These are phyloP conservation scores for Quercus agrifolia DNA, from an alignment of 306 rosid species.

Conservation along the genomic window DNA sequence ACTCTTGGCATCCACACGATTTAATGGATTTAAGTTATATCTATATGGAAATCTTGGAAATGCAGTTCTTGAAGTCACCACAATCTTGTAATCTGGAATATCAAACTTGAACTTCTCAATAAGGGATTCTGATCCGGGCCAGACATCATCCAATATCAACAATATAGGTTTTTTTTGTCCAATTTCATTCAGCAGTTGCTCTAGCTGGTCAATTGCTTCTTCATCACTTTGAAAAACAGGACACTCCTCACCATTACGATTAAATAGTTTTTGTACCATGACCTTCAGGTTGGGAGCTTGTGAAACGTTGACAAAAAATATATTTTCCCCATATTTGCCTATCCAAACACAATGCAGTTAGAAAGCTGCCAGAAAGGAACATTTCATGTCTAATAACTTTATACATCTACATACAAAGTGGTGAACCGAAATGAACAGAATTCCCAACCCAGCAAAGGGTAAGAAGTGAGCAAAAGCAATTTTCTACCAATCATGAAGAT, in stretches of 20 bases:
- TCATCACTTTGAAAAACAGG: slow-evolving; percentile 16
- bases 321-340: slow-evolving; percentile 21
- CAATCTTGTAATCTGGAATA: slow-evolving; percentile 23
- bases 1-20: slow-evolving; percentile 12
- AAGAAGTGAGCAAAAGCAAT: too few relatives aligned
- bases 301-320: neutral
- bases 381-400: neutral
- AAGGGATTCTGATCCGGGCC: slow-evolving; percentile 18
- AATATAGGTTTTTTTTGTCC: neutral
- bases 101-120: slow-evolving; percentile 12
- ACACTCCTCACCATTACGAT: neutral
- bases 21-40: slow-evolving; percentile 13
- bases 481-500: too few relatives aligned
- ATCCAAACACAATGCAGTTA: neutral
- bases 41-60: slow-evolving; percentile 8
- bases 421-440: too few relatives aligned
- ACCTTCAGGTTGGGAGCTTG: slow-evolving; percentile 12
- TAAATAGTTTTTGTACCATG: slow-evolving; percentile 17
- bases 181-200: neutral
- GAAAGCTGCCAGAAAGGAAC: neutral
- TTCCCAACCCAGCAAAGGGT: too few relatives aligned
- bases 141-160: slow-evolving; percentile 34
- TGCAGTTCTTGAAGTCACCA: slow-evolving; percentile 36
- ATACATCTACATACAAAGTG: too few relatives aligned
- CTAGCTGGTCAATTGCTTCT: neutral